Conservation (phyloP, 2,329 filamentous ascomycete genomes). For the Davidsoniella australis region DNA sequence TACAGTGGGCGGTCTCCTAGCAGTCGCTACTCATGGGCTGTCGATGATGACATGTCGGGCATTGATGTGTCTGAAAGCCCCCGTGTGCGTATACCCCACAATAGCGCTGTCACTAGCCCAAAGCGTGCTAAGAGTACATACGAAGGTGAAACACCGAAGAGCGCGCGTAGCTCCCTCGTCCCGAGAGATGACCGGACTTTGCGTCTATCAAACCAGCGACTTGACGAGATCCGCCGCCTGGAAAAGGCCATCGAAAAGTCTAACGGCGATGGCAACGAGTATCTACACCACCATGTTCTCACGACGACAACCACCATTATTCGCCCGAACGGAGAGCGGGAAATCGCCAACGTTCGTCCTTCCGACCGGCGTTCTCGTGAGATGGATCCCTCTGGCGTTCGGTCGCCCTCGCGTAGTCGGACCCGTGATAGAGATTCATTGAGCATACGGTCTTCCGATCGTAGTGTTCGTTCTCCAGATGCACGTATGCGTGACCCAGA, state of each 20-base stretch:
- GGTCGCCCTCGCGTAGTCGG: slow-evolving; percentile 4
- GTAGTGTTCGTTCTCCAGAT: not conserved
- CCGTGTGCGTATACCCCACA: slow-evolving; percentile 24
- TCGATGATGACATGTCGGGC: slow-evolving; percentile 41
- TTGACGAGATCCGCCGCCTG: slow-evolving; percentile 22
- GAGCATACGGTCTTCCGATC: slow-evolving; percentile 2
- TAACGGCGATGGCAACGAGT: slow-evolving; percentile 11
- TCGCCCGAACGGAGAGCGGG: slow-evolving; percentile 2
- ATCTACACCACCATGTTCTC: slow-evolving; percentile 10
- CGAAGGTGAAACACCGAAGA: slow-evolving; percentile 2
- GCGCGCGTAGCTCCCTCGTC: slow-evolving; percentile 1
- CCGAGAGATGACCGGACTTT: slow-evolving; percentile 4
- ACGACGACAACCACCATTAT: slow-evolving; percentile 12
- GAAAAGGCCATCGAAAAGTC: slow-evolving; percentile 20
- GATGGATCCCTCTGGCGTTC: slow-evolving; percentile 2
- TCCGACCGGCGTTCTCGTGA: slow-evolving; percentile 4
- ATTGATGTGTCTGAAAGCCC: slow-evolving; percentile 39
- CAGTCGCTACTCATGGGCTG: slow-evolving; percentile 37
- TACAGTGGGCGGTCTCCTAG: slow-evolving; percentile 24
- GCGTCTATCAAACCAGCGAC: slow-evolving; percentile 14
- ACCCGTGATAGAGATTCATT: slow-evolving; percentile 3
- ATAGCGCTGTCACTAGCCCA: not conserved
- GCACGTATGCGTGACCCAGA: not conserved
- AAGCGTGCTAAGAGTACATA: slow-evolving; percentile 6
- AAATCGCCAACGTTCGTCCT: not conserved